A percentile compares a stretch with the other conserved stretches of the same genome.
Evolutionary conservation across 192 early-diverging fungal species (phyloP).

Genomic region (Coemansia sp.): DNA sequence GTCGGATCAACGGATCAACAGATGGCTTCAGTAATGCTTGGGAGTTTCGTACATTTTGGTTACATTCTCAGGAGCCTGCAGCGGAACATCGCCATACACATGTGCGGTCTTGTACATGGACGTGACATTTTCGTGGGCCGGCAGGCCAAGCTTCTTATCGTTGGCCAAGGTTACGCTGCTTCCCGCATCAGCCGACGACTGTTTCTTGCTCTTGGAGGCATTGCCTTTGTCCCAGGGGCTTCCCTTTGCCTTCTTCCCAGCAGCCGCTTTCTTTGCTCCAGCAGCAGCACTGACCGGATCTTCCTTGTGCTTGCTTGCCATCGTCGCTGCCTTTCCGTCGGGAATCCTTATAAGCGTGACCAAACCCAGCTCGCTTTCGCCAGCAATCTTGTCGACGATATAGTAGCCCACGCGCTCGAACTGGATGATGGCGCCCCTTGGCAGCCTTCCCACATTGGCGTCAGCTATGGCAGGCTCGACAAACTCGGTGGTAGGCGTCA

Average conservation of each 20-base stretch:
- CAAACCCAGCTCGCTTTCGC: conserved; percentile 51
- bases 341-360: conserved; percentile 84
- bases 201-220: conserved; percentile 2
- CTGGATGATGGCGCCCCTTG: conserved; percentile 85
- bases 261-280: no score
- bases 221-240: conserved; percentile 43
- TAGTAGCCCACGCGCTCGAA: conserved; percentile 96
- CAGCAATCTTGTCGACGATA: conserved; percentile 75
- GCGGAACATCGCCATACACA: conserved; percentile 35
- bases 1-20: no score
- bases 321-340: conserved; percentile 81
- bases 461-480: conserved; percentile 65
- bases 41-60: conserved; percentile 34
- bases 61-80: conserved; percentile 16
- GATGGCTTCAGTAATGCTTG: conserved; percentile 26
- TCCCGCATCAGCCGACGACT: neutral
- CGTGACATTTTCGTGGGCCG: conserved; percentile 13
- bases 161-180: neutral
- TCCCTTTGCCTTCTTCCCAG: conserved; percentile 8
- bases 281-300: neutral
- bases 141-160: conserved; percentile 18
- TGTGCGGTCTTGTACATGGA: conserved; percentile 34
- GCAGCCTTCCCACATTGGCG: conserved; percentile 62
- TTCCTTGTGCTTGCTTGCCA: conserved; percentile 63
- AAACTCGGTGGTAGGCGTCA: conserved; percentile 87